These are phyloP conservation scores for Ambrosia artemisiifolia DNA, from an alignment of 129 eudicot species.

Conservation along the genomic window DNA sequence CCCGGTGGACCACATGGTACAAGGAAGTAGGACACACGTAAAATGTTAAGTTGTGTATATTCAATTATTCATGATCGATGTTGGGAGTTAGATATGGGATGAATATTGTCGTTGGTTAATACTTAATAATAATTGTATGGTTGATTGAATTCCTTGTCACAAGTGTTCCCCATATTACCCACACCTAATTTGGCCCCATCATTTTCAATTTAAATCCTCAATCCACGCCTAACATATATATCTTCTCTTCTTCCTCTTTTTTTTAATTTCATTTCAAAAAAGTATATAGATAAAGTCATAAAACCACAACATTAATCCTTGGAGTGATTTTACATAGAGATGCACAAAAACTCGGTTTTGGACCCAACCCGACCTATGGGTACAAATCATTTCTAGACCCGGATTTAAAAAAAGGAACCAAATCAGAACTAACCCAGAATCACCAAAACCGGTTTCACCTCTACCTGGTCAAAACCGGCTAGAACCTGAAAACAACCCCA, in stretches of 20 bases:
- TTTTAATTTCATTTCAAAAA: neutral
- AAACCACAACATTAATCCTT: neutral
- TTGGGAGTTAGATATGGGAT: neutral
- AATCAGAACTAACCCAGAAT: too few species aligned
- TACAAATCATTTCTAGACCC: too few species aligned
- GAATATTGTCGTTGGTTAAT: neutral
- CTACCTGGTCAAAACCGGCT: too few species aligned
- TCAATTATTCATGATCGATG: slow-evolving; percentile 4
- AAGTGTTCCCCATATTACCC: slow-evolving; percentile 2
- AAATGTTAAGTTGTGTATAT: neutral
- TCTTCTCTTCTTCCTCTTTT: neutral
- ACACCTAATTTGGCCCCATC: neutral
- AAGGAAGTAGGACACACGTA: neutral
- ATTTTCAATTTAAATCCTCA: slow-evolving; percentile 10
- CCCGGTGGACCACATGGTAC: neutral
- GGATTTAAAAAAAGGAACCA: too few species aligned
- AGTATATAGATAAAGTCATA: neutral
- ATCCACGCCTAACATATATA: slow-evolving; percentile 1
- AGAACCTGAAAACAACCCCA: too few species aligned
- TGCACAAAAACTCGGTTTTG: too few species aligned
- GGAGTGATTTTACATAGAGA: neutral
- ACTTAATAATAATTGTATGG: slow-evolving; percentile 9
- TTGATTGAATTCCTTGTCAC: slow-evolving; percentile 7
- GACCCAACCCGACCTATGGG: too few species aligned
- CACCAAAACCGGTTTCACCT: too few species aligned